A percentile compares a stretch with the other conserved stretches of the same genome.
phyloP scores from a whole-genome alignment of 768 basidiomycete species.

The Hygrocybe punicea region DNA sequence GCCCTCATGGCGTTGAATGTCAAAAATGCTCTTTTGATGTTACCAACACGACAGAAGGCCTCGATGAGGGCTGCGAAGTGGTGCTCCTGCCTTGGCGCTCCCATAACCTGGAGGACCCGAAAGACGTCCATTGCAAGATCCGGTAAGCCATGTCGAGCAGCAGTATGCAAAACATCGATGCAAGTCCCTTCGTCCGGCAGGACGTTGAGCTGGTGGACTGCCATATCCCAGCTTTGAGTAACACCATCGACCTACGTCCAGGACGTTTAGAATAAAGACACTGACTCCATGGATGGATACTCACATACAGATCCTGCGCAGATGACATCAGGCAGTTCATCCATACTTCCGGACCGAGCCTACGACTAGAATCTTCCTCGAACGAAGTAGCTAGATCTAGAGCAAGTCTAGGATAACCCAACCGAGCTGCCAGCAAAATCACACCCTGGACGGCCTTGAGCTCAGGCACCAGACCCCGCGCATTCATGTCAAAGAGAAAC shows the following conservation, averaged over 20 bases:
- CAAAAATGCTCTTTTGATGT: slow-evolving; percentile 61
- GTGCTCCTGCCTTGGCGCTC: slow-evolving; percentile 56
- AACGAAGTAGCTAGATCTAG: slow-evolving; percentile 64
- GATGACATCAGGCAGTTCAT: slow-evolving; percentile 61
- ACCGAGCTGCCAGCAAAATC: slow-evolving; percentile 50
- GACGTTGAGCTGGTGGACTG: slow-evolving; percentile 49
- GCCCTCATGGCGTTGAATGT: slow-evolving; percentile 58
- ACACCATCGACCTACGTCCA: slow-evolving; percentile 64
- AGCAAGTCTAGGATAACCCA: slow-evolving; percentile 61
- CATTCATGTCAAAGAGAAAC: slow-evolving; percentile 56
- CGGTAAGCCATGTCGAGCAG: slow-evolving; percentile 68
- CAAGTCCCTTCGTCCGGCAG: slow-evolving; percentile 75
- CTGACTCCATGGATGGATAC: slow-evolving; percentile 23
- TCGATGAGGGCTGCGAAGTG: slow-evolving; percentile 79
- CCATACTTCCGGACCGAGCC: slow-evolving; percentile 58
- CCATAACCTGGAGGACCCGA: slow-evolving; percentile 48
- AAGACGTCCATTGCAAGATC: slow-evolving; percentile 67
- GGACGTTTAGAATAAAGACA: background rate
- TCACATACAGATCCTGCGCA: slow-evolving; percentile 64
- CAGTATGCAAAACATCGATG: slow-evolving; percentile 64
- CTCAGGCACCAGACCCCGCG: slow-evolving; percentile 47
- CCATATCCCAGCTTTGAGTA: slow-evolving; percentile 55
- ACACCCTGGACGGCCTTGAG: slow-evolving; percentile 49
- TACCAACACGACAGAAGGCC: slow-evolving; percentile 56
- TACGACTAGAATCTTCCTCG: slow-evolving; percentile 53